Evolutionary conservation across 2,329 filamentous ascomycete species (phyloP).

Genomic region (Colletotrichum limetticola): DNA sequence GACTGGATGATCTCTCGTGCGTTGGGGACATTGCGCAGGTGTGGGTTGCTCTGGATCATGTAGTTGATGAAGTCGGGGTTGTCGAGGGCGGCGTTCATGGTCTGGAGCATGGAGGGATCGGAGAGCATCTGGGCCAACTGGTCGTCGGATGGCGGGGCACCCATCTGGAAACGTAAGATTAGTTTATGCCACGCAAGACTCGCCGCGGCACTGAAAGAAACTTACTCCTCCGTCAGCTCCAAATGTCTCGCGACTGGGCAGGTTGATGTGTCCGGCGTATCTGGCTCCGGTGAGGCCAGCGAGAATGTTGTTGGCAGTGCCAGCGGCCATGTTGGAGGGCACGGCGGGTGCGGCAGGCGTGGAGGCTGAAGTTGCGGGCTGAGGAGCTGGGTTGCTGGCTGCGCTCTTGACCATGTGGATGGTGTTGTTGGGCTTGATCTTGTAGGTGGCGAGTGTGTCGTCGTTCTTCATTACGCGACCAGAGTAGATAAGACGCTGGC

Average conservation of each 20-base stretch:
- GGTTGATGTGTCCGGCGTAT: constrained; percentile 90
- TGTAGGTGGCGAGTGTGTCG: constrained; percentile 85
- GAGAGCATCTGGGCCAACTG: constrained; percentile 86
- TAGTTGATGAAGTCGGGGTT: constrained; percentile 96
- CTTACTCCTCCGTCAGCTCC: constrained; percentile 93
- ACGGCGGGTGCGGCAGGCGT: constrained; percentile 67
- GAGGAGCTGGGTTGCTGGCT: constrained; percentile 77
- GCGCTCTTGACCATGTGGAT: constrained; percentile 97
- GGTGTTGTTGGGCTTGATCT: constrained; percentile 96
- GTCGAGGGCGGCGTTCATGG: constrained; percentile 93
- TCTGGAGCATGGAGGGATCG: constrained; percentile 86
- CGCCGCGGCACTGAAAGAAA: constrained; percentile 39
- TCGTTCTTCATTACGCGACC: constrained; percentile 96
- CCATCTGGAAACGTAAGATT: constrained; percentile 73
- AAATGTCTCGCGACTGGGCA: constrained; percentile 89
- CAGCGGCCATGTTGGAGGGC: constrained; percentile 82
- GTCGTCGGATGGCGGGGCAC: constrained; percentile 83
- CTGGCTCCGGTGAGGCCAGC: constrained; percentile 91
- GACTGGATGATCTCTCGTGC: constrained; percentile 89
- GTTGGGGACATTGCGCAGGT: constrained; percentile 78
- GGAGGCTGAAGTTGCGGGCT: constrained; percentile 52
- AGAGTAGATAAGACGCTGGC: constrained; percentile 96
- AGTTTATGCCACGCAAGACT: constrained; percentile 33
- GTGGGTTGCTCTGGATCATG: constrained; percentile 92
- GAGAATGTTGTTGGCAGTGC: constrained; percentile 87